These are phyloP conservation scores for Kodamaea sp. DNA, from an alignment of 1,139 yeast species.

Conservation along the genomic window DNA sequence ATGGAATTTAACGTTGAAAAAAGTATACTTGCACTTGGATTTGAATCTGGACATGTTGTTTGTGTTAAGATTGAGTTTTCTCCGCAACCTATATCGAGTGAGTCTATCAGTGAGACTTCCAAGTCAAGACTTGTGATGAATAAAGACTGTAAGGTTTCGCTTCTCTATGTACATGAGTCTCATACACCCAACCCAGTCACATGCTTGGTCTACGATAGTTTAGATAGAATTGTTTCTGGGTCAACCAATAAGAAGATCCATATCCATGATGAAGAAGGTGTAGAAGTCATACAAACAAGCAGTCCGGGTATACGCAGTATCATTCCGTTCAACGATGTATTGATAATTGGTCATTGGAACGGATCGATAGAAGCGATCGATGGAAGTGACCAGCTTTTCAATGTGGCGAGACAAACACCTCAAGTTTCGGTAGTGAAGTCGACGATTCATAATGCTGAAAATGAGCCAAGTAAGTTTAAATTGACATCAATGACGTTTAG, in stretches of 20 bases:
- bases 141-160: conserved; percentile 17
- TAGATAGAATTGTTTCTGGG: conserved; percentile 32
- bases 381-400: conserved; percentile 3
- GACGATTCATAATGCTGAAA: conserved; percentile 5
- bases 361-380: conserved; percentile 30
- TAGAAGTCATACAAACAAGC: conserved; percentile 6
- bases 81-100: not conserved
- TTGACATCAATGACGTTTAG: conserved; percentile 14
- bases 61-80: conserved; percentile 23
- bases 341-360: conserved; percentile 40
- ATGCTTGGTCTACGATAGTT: conserved; percentile 24
- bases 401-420: conserved; percentile 10
- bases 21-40: conserved; percentile 42
- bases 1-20: conserved; percentile 28
- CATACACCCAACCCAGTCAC: conserved; percentile 54
- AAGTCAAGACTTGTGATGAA: conserved; percentile 14
- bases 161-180: conserved; percentile 22
- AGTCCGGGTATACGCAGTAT: conserved; percentile 13
- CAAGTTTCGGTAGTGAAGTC: conserved; percentile 8
- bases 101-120: not conserved
- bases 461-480: conserved; percentile 4
- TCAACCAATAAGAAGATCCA: conserved; percentile 37
- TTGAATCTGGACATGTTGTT: conserved; percentile 54
- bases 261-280: conserved; percentile 20
- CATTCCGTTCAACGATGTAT: conserved; percentile 9